Evolutionary conservation across 768 basidiomycete species (phyloP), one percentile per base, ranked within the genome.

Genomic region (Kockovaella imperatae): DNA sequence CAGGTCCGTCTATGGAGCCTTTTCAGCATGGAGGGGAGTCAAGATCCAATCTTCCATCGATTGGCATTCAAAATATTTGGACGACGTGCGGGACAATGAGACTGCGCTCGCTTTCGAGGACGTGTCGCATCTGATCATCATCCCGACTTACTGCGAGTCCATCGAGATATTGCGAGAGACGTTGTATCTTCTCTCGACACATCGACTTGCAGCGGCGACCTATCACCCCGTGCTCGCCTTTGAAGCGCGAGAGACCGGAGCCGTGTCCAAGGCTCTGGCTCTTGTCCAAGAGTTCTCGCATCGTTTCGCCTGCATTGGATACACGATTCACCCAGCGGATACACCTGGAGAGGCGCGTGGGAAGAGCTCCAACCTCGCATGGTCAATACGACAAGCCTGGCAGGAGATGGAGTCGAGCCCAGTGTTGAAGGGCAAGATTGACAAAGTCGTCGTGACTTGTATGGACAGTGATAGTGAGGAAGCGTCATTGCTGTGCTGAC

Each of bases 171-270:
- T 55, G 17, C 49, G 59, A 25, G 59, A 67, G 42, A 67, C 64
- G 10, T 57, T 67, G 30, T 52, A 54, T 38, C 52, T 59, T 11
- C 57, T 67, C 24, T 63, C 64, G 13, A 61, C 64, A 15, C 64
- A 67, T 34, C 62, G 56, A 14, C 45, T 57, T 20, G 62, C 64
- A 5, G 31, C 42, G 21, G 39, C 41, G 11, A 52, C 62, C 6
- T 67, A 67, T 43, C 53, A 57, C 53, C 60, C 62, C 30, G 60
- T 63, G 17, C 51, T 67, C 15, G 64, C 59, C 18, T 59, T 61
- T 57, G 64, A 67, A 46, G 59, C 53, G 25, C 52, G 59, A 20
- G 64, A 67, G 47, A 31, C 50, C 23, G 62, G 58, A 13, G 52
- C 54, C 14, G 51, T 48, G 7, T 45, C 43, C 5, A 67, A 67